These are phyloP conservation scores for Aspergillus brunneoviolaceus DNA, from an alignment of 2,329 filamentous ascomycete genomes.

Conservation along the genomic window DNA sequence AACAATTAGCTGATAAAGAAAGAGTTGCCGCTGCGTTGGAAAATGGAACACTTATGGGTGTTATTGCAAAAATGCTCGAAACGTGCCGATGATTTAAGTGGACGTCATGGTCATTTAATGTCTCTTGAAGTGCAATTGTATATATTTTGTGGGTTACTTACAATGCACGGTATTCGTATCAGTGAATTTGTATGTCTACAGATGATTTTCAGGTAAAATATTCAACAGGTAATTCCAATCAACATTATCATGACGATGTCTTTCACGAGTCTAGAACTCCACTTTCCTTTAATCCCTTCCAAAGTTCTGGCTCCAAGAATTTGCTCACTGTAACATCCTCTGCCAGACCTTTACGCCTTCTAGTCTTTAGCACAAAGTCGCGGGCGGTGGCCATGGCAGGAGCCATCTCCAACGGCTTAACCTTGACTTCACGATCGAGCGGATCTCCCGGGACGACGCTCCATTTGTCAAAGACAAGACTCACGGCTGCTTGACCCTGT, in stretches of 20 bases:
- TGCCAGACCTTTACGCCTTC: slow-evolving; percentile 85
- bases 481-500: slow-evolving; percentile 86
- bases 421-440: slow-evolving; percentile 78
- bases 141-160: neutral
- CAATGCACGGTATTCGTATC: too few species aligned
- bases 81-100: slow-evolving; percentile 62
- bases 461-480: slow-evolving; percentile 93
- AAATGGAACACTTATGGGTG: slow-evolving; percentile 84
- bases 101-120: neutral
- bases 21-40: slow-evolving; percentile 91
- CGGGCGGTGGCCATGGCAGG: slow-evolving; percentile 83
- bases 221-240: neutral
- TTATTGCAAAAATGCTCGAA: slow-evolving; percentile 90
- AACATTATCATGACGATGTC: slow-evolving; percentile 2
- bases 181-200: too few species aligned
- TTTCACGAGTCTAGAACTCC: slow-evolving; percentile 70
- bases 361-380: slow-evolving; percentile 96
- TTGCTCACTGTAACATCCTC: slow-evolving; percentile 96
- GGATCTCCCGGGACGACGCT: slow-evolving; percentile 94
- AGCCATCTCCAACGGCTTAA: slow-evolving; percentile 83
- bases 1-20: slow-evolving; percentile 95
- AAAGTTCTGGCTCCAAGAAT: slow-evolving; percentile 93
- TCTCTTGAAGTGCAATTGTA: neutral
- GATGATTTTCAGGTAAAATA: neutral
- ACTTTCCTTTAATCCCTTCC: slow-evolving; percentile 81